Evolutionary conservation across 1,139 yeast species (phyloP).

Genomic region (Yamadazyma mexicana): DNA sequence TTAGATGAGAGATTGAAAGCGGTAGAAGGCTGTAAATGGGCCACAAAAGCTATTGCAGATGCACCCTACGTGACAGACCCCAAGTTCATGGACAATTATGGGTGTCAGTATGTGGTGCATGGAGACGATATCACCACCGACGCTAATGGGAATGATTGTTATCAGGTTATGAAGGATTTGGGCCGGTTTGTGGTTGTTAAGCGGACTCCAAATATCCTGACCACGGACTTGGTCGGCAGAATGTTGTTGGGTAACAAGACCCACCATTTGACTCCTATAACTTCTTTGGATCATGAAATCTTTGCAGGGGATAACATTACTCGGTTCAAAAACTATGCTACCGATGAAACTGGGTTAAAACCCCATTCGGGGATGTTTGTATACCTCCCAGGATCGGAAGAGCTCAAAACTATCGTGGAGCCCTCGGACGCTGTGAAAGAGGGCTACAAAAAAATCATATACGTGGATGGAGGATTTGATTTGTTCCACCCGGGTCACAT

Average conservation of each 20-base stretch:
- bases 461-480: constrained; percentile 87
- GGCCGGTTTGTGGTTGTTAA: constrained; percentile 89
- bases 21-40: constrained; percentile 91
- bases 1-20: constrained; percentile 77
- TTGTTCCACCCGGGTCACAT: constrained; percentile 93
- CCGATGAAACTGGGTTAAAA: constrained; percentile 61
- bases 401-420: constrained; percentile 33
- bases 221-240: constrained; percentile 93
- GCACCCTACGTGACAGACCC: constrained; percentile 98
- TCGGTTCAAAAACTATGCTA: constrained; percentile 58
- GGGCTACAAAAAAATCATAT: constrained; percentile 40
- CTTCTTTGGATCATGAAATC: constrained; percentile 28
- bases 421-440: constrained; percentile 25
- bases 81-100: constrained; percentile 66
- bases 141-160: constrained; percentile 92
- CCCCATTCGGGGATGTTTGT: constrained; percentile 65
- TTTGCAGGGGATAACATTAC: constrained; percentile 33
- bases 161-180: constrained; percentile 75
- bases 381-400: constrained; percentile 21
- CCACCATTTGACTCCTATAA: constrained; percentile 53
- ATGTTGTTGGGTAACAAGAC: constrained; percentile 63
- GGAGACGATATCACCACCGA: constrained; percentile 98
- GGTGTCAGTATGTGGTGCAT: constrained; percentile 88
- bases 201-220: constrained; percentile 89
- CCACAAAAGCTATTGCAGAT: constrained; percentile 63